Base-by-base conservation (phyloP, 2,329 filamentous ascomycete genomes). In the Ascochyta clinopodiicola region DNA sequence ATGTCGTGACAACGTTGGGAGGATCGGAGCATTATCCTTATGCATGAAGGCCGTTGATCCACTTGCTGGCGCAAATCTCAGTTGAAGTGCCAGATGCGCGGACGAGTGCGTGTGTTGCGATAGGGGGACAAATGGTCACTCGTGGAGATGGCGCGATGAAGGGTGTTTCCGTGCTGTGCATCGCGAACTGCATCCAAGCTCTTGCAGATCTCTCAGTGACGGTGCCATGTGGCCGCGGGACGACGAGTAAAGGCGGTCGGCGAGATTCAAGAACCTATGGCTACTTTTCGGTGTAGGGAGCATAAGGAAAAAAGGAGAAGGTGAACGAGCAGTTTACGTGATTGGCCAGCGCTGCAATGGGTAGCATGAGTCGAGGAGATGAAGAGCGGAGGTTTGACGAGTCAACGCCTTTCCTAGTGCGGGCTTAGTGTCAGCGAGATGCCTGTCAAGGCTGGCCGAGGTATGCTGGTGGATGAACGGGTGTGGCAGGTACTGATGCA, bases 301-400 rank as follows among this genome's bases (percentile, higher is more conserved):
- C 2, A 13, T 34, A 8, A 35, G 32, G 32, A 50, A 47, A 47
- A 53, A 57, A 63, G 58, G 58, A 64, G 59, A 49, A 61, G 47
- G 42, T 31, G 27, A 17, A 38, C 9, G n/a, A 38, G 10, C 42
- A 13, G 7, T 9, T 32, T 56, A 25, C 50, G 31, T 67, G 64
- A 71, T 71, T 71, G 68, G 69, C 50, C 27, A 35, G 13, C 8
- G 38, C 29, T 3, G n/a, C 34, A 22, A 36, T 31, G 35, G 29
- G 31, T 15, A 32, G 48, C 63, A 61, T 57, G 72, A 73, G 63
- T 75, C 71, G 64, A 62, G 69, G 70, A 73, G 64, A 74, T 75
- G 71, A 75, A 62, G 68, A 64, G 58, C 57, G 64, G 66, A 67
- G 60, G 66, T 71, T 72, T 72, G 59, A 57, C 59, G 61, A 62